Evolutionary conservation across 1,139 yeast species (phyloP).

Genomic region (Geotrichum citri-aurantii): DNA sequence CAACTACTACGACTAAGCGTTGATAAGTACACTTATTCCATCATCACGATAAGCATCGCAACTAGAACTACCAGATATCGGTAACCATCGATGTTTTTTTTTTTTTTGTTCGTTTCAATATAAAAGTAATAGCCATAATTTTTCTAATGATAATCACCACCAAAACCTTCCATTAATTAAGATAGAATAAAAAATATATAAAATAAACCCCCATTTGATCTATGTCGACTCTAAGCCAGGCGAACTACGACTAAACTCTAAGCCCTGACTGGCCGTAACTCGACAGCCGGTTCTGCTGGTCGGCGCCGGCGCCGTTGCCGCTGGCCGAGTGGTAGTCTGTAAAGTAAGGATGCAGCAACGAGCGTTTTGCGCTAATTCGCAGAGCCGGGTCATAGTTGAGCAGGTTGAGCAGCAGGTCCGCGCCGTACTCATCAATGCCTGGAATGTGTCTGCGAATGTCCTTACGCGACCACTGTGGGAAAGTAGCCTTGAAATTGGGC

Average conservation of each 20-base stretch:
- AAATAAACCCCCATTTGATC: neutral
- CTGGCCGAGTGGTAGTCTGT: conserved; percentile 13
- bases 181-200: neutral
- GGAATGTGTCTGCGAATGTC: conserved; percentile 71
- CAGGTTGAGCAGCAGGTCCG: conserved; percentile 73
- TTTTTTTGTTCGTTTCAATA: neutral
- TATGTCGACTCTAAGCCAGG: neutral
- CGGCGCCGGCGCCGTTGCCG: neutral
- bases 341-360: conserved; percentile 86
- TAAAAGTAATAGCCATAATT: neutral
- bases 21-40: neutral
- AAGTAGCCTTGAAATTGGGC: conserved; percentile 92
- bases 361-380: conserved; percentile 91
- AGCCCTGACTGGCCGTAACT: neutral
- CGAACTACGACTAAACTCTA: neutral
- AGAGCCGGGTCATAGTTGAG: conserved; percentile 90
- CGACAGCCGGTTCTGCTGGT: neutral
- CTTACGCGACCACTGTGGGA: conserved; percentile 90
- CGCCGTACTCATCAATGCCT: conserved; percentile 62
- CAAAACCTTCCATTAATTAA: neutral
- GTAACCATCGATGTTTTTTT: neutral
- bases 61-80: neutral
- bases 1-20: neutral
- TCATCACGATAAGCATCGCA: neutral
- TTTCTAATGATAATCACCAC: neutral